These are phyloP conservation scores for Micractinium sp. DNA, from an alignment of 139 green algal species.

Conservation along the genomic window DNA sequence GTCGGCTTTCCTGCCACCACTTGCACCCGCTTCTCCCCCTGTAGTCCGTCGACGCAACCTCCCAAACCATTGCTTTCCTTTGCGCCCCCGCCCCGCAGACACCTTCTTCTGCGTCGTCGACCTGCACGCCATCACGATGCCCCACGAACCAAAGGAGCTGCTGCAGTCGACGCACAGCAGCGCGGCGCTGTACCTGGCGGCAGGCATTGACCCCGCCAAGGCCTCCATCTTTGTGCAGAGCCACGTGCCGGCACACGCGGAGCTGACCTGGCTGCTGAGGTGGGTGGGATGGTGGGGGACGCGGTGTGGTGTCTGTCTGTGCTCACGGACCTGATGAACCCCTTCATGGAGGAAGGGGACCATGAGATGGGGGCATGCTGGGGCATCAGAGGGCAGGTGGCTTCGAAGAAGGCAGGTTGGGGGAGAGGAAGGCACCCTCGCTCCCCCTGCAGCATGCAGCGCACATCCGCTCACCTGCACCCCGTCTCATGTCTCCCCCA, in stretches of 20 bases:
- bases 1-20: not conserved
- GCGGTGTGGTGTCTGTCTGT: not conserved
- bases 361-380: too few species aligned
- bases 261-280: conserved; percentile 95
- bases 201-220: conserved; percentile 86
- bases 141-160: conserved; percentile 90
- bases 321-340: not conserved
- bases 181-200: conserved; percentile 94
- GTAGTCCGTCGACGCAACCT: not conserved
- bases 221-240: conserved; percentile 89
- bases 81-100: conserved; percentile 61
- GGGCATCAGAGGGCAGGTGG: too few species aligned
- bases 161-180: conserved; percentile 70
- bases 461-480: not conserved
- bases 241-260: conserved; percentile 92
- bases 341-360: too few species aligned
- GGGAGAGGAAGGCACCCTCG: not conserved
- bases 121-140: conserved; percentile 94
- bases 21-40: not conserved
- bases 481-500: not conserved
- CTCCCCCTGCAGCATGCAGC: not conserved
- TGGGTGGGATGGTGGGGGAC: conserved; percentile 48
- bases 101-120: conserved; percentile 97
- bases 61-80: not conserved
- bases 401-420: not conserved